phyloP scores from a whole-genome alignment of 345 rosid species.

The Brassica nigra region DNA sequence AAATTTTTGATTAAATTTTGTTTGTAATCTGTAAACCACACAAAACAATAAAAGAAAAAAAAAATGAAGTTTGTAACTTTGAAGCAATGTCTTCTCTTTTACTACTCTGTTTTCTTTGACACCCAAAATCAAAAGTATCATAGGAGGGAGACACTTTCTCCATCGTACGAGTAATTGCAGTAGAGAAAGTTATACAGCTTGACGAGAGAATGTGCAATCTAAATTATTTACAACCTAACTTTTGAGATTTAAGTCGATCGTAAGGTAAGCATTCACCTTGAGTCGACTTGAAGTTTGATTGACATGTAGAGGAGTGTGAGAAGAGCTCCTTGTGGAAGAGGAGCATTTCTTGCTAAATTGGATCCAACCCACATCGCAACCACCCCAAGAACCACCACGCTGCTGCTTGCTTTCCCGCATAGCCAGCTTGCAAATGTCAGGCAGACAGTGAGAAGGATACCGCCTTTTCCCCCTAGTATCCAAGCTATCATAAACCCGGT shows the following conservation, averaged over 20 bases:
- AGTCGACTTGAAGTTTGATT: conserved; percentile 75
- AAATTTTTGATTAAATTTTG: conserved; percentile 9
- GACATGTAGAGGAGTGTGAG: conserved; percentile 83
- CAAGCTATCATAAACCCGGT: conserved; percentile 74
- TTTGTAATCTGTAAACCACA: conserved; percentile 14
- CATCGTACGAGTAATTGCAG: background rate
- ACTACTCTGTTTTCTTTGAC: conserved; percentile 2
- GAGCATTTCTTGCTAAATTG: conserved; percentile 74
- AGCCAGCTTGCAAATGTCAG: conserved; percentile 82
- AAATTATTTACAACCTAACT: conserved; percentile 32
- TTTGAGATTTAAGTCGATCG: background rate
- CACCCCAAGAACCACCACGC: conserved; percentile 58
- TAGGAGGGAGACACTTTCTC: background rate
- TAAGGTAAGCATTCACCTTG: conserved; percentile 36
- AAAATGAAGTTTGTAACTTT: background rate
- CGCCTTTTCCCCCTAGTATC: conserved; percentile 78
- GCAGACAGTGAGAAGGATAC: conserved; percentile 68
- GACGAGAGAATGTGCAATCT: background rate
- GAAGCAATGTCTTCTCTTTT: conserved; percentile 20
- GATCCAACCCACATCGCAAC: conserved; percentile 85
- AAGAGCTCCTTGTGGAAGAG: conserved; percentile 86
- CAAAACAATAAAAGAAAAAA: background rate
- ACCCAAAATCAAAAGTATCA: background rate
- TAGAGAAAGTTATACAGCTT: conserved; percentile 3
- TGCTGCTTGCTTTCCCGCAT: conserved; percentile 87